These are phyloP conservation scores for Moricandia arvensis DNA, from an alignment of 345 rosid genomes.

Conservation along the genomic window DNA sequence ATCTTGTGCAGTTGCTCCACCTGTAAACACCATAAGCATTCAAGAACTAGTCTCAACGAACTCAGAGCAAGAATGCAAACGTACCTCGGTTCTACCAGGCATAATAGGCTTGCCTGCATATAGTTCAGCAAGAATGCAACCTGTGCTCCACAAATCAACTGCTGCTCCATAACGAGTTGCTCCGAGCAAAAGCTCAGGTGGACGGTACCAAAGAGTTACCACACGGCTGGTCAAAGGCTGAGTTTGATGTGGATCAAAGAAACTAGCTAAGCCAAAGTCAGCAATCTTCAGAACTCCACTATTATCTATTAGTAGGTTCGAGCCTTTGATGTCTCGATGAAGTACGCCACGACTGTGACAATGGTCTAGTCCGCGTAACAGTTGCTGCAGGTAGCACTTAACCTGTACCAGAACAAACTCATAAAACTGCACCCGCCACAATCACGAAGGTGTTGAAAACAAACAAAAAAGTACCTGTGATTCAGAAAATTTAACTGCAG, in stretches of 20 bases:
- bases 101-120: constrained; percentile 99
- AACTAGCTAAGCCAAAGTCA: constrained; percentile 95
- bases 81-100: constrained; percentile 99
- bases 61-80: neutral
- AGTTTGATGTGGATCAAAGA: constrained; percentile 66
- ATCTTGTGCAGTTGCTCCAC: constrained; percentile 99
- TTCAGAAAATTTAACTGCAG: constrained; percentile 84
- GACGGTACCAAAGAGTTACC: constrained; percentile 97
- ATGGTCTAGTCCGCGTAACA: constrained; percentile 83
- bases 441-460: neutral
- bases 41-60: neutral
- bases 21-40: constrained; percentile 43
- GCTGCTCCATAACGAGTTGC: constrained; percentile 86
- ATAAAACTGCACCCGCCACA: neutral
- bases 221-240: constrained; percentile 94
- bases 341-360: constrained; percentile 93
- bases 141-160: constrained; percentile 96
- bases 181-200: constrained; percentile 95
- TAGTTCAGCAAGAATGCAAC: constrained; percentile 93
- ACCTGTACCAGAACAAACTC: constrained; percentile 53
- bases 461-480: constrained; percentile 57
- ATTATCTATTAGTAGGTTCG: constrained; percentile 91
- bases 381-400: constrained; percentile 92
- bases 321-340: constrained; percentile 97
- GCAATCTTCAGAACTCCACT: constrained; percentile 89